Base-by-base conservation (phyloP, 2,329 filamentous ascomycete species). In the Dryadomyces quercivorus region DNA sequence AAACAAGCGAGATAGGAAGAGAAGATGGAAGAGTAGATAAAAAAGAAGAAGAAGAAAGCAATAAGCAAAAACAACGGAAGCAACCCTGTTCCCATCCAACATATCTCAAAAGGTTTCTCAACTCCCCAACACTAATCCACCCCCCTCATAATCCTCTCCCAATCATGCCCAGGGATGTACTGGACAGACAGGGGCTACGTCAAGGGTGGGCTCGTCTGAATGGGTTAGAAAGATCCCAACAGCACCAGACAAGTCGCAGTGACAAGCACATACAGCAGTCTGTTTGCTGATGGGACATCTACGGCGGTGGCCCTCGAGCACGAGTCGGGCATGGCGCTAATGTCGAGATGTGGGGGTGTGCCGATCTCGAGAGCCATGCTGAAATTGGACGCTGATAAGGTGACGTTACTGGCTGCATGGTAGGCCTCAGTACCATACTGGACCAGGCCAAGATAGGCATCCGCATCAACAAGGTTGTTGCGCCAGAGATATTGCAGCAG, bases 401-500 rank as follows among this genome's bases (percentile, higher is more conserved):
- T 55, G 12, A 55, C 44, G 22, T 55, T 55, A 5, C 31, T 12
- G 16, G 12, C 15, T 2, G 49, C 31, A 18, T 43, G 26, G n/a
- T 55, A 55, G 4, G 53, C 49, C 36, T 55, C 53, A 2, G 49
- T 43, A 5, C 53, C 53, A n/a, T 51, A 48, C 36, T 55, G 43
- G 18, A 55, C 34, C 1, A 55, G 20, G 13, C 53, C 53, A 8
- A 55, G 34, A 22, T 34, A 20, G 6, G 20, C 8, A n/a, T n/a
- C 10, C 5, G 20, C 8, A 16, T 20, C 13, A 5, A 55, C 22
- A 8, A 55, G 36, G 4, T 16, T n/a, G 22, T 55, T 31, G 10
- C 53, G 53, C 53, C 53, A 55, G 2, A 55, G 50, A 15, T 55
- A 55, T 21, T 55, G 53, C 49, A 55, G 13, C n/a, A 55, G n/a